Evolutionary conservation across 2,329 filamentous ascomycete species (phyloP), one percentile per base, ranked within the genome.

Genomic region (Diaporthe sp.): DNA sequence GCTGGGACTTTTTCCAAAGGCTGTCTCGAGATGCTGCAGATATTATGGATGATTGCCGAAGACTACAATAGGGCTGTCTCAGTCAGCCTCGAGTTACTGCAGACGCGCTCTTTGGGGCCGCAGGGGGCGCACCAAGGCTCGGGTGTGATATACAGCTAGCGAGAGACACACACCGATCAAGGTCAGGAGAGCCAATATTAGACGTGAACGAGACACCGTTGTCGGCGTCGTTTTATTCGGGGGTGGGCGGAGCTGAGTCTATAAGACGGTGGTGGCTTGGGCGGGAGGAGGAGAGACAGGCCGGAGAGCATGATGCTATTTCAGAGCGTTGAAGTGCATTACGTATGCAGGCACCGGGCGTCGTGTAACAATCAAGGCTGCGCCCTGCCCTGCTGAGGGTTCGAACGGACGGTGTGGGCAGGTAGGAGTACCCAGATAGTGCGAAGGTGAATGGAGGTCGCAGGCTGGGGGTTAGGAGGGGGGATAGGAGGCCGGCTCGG

Each of bases 301-400:
- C 76, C 76, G 71, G 74, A 65, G 76, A 60, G 76, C 76, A 77
- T 77, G 70, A 75, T 77, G 76, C 73, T 77, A 71, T 74, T 73
- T 70, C 55, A 61, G 51, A 77, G 62, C 39, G 65, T 73, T 60
- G 55, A 73, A 70, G 70, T 67, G 73, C 73, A 75, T 77, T 77
- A 75, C 73, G 70, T 77, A 75, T 74, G 60, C 70, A 71, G 68
- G 49, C 58, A 70, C 73, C 53, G 60, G 60, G 60, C 28, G 61
- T 57, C 46, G 60, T 74, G 73, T 75, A 71, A 68, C 61, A 34
- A 57, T 73, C 46, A 44, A 55, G 62, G 57, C 73, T 75, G 73
- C 70, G 75, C 70, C 73, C 39, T 58, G 62, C 39, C 28, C 55
- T 58, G 62, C 46, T 37, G 51, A 58, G 28, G 22, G 51, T 49